Evolutionary conservation across 306 rosid genomes (phyloP).

Genomic region (Rosa multiflora): DNA sequence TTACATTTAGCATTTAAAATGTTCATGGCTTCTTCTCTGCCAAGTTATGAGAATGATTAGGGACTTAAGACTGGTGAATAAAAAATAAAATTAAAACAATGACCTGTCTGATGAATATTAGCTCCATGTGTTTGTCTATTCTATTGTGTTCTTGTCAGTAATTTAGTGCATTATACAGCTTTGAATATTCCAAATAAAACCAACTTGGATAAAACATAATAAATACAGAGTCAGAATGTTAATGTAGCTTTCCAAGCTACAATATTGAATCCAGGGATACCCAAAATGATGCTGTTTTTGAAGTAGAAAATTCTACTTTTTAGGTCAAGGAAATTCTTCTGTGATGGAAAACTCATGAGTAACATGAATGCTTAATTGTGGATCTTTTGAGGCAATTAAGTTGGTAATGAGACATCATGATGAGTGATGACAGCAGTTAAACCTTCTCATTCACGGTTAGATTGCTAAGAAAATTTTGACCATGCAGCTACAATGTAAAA

Average conservation of each 20-base stretch:
- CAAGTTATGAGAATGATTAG: slow-evolving; percentile 24
- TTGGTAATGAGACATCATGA: slow-evolving; percentile 36
- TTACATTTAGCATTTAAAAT: neutral
- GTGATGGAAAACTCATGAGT: no score
- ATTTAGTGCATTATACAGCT: neutral
- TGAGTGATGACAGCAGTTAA: slow-evolving; percentile 23
- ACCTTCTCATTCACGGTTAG: slow-evolving; percentile 7
- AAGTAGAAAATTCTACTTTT: neutral
- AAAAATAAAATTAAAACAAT: neutral
- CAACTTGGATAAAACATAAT: neutral
- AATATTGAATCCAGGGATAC: neutral
- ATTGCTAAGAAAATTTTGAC: neutral
- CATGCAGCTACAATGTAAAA: no score
- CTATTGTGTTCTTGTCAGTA: neutral
- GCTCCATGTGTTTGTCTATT: neutral
- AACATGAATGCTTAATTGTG: slow-evolving; percentile 24
- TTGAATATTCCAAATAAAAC: neutral
- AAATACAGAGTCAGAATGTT: no score
- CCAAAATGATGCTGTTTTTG: neutral
- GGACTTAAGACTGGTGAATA: neutral
- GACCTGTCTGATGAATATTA: neutral
- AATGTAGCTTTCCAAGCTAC: neutral
- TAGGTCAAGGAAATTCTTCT: no score
- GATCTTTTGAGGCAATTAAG: slow-evolving; percentile 27
- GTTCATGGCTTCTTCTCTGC: slow-evolving; percentile 21